Evolutionary conservation across 1,139 yeast genomes (phyloP).

Genomic region (Geotrichum bryndzae): DNA sequence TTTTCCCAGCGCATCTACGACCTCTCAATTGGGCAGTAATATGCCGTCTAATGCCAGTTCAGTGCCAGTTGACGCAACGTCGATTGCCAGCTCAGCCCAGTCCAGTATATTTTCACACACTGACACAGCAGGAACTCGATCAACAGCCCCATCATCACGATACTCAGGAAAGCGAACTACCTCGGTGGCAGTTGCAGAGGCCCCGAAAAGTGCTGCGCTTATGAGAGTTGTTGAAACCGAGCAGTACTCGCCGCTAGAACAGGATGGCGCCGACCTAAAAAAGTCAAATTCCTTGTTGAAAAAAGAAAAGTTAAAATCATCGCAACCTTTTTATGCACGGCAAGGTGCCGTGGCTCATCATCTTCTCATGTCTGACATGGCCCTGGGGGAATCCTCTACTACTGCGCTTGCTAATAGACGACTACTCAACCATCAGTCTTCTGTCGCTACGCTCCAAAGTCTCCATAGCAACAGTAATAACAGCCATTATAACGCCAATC

Average conservation of each 20-base stretch:
- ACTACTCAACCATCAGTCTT: neutral
- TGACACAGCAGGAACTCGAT: neutral
- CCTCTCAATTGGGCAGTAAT: neutral
- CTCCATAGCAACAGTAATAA: neutral
- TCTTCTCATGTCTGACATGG: conserved; percentile 3
- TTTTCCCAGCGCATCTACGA: neutral
- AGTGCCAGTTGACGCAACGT: neutral
- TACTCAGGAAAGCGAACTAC: neutral
- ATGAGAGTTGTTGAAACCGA: conserved; percentile 8
- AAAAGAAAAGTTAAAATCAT: neutral
- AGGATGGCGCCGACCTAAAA: neutral
- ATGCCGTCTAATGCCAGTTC: neutral
- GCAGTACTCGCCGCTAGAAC: conserved; percentile 10
- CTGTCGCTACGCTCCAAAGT: neutral
- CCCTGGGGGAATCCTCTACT: neutral
- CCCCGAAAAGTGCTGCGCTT: neutral
- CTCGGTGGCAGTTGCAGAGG: neutral
- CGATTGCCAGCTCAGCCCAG: conserved; percentile 5
- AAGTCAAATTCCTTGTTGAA: neutral
- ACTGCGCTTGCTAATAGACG: neutral
- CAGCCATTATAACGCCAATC: neutral
- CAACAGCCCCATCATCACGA: conserved; percentile 7
- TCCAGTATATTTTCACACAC: conserved; percentile 8
- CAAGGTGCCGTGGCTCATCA: conserved; percentile 5
- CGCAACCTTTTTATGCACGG: neutral